A percentile compares a stretch with the other conserved stretches of the same genome.
Conservation (phyloP, 2,329 filamentous ascomycete species). For the Epichloe sibirici region DNA sequence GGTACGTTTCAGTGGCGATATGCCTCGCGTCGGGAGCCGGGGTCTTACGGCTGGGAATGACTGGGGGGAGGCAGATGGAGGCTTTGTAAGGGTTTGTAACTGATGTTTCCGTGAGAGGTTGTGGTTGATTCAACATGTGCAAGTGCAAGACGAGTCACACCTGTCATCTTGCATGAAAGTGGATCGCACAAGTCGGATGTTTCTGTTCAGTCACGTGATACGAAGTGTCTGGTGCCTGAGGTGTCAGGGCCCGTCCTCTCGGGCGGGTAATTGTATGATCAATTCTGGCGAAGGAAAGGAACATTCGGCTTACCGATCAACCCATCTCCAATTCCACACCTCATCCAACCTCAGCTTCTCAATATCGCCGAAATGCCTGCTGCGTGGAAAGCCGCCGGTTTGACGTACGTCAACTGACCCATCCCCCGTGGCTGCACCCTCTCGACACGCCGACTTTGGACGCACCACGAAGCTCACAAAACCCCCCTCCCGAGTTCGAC, state of each 20-base stretch:
- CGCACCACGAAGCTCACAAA: neutral
- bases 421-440: slow-evolving; percentile 1
- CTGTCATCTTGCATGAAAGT: slow-evolving; percentile 12
- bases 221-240: slow-evolving; percentile 16
- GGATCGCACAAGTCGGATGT: neutral
- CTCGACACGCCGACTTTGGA: neutral
- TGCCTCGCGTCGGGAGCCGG: too few species aligned
- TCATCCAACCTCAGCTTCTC: slow-evolving; percentile 11
- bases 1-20: too few species aligned
- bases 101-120: too few species aligned
- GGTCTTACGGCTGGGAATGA: too few species aligned
- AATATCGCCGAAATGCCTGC: slow-evolving; percentile 70
- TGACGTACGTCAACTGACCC: slow-evolving; percentile 60
- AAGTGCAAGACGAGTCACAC: too few species aligned
- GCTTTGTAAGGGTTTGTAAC: too few species aligned
- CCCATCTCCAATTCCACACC: slow-evolving; percentile 17
- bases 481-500: neutral
- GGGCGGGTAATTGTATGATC: slow-evolving; percentile 13
- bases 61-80: too few species aligned
- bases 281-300: slow-evolving; percentile 22
- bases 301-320: slow-evolving; percentile 22
- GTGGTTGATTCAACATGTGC: too few species aligned
- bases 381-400: slow-evolving; percentile 95
- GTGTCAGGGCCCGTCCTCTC: slow-evolving; percentile 15
- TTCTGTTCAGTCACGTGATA: slow-evolving; percentile 10